phyloP scores from a whole-genome alignment of 1,284 basidiomycete genomes.

The Flammula alnicola region DNA sequence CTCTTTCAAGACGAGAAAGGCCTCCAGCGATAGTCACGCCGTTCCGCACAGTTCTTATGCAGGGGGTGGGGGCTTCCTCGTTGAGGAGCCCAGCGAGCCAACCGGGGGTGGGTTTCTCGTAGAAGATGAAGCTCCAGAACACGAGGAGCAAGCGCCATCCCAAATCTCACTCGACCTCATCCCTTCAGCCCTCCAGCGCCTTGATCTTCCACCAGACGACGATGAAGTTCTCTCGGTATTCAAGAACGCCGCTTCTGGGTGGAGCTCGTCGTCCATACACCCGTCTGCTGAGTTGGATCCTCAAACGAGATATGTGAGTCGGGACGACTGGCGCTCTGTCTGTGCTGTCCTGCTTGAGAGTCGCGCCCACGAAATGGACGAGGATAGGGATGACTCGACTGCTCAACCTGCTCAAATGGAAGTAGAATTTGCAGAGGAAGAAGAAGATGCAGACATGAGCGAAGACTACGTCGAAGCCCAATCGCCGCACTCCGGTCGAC shows the following conservation, averaged over 20 bases:
- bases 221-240: slow-evolving; percentile 70
- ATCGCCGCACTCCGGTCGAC: slow-evolving; percentile 10
- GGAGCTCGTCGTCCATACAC: slow-evolving; percentile 39
- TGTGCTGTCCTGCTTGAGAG: slow-evolving; percentile 68
- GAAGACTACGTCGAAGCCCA: slow-evolving; percentile 27
- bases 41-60: too few relatives aligned
- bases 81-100: slow-evolving; percentile 14
- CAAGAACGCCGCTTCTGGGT: slow-evolving; percentile 71
- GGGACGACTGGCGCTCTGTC: slow-evolving; percentile 75
- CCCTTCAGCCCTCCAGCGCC: slow-evolving; percentile 62
- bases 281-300: slow-evolving; percentile 23
- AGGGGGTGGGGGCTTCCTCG: slow-evolving; percentile 17
- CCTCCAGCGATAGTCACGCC: too few relatives aligned
- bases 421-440: slow-evolving; percentile 30
- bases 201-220: slow-evolving; percentile 71
- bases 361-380: slow-evolving; percentile 32
- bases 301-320: slow-evolving; percentile 46
- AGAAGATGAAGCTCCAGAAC: slow-evolving; percentile 8
- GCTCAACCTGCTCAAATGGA: slow-evolving; percentile 15
- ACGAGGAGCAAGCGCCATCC: background rate
- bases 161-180: slow-evolving; percentile 61
- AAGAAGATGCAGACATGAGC: slow-evolving; percentile 32
- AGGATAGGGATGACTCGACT: slow-evolving; percentile 25
- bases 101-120: slow-evolving; percentile 16
- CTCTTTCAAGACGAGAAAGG: too few relatives aligned